Conservation (phyloP, 2,329 filamentous ascomycete species). For the Dactylellina drechsleri region DNA sequence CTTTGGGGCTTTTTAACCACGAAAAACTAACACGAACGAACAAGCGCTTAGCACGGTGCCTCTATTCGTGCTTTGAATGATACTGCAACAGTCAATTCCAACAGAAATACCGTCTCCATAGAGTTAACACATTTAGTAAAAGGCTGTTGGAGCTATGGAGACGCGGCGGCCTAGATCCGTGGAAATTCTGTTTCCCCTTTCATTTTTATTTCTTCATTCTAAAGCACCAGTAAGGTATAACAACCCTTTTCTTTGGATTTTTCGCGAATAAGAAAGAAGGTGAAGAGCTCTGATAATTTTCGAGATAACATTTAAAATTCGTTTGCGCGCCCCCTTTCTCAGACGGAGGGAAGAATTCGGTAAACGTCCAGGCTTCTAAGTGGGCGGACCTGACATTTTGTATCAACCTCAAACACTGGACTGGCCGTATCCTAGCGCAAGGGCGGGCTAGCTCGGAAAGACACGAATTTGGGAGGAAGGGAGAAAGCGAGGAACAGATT, state of each 20-base stretch:
- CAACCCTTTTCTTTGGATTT: constrained; percentile 17
- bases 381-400: constrained; percentile 38
- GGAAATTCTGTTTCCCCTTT: neutral
- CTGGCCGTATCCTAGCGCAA: constrained; percentile 45
- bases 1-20: constrained; percentile 19
- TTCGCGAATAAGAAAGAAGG: neutral
- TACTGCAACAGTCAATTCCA: constrained; percentile 31
- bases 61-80: constrained; percentile 3
- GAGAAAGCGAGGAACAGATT: constrained; percentile 11
- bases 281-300: constrained; percentile 34
- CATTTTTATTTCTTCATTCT: neutral
- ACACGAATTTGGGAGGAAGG: constrained; percentile 19
- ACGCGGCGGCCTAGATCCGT: neutral
- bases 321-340: constrained; percentile 42
- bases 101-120: constrained; percentile 39
- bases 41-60: constrained; percentile 28
- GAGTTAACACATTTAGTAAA: constrained; percentile 36
- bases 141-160: constrained; percentile 15
- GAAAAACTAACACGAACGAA: constrained; percentile 21
- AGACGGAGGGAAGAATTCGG: constrained; percentile 45
- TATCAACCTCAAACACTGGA: constrained; percentile 52
- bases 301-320: constrained; percentile 1
- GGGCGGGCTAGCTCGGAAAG: constrained; percentile 44
- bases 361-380: constrained; percentile 30
- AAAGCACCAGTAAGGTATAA: constrained; percentile 18